Base-by-base conservation (phyloP, 1,284 basidiomycete genomes). In the Ganoderma boninense region DNA sequence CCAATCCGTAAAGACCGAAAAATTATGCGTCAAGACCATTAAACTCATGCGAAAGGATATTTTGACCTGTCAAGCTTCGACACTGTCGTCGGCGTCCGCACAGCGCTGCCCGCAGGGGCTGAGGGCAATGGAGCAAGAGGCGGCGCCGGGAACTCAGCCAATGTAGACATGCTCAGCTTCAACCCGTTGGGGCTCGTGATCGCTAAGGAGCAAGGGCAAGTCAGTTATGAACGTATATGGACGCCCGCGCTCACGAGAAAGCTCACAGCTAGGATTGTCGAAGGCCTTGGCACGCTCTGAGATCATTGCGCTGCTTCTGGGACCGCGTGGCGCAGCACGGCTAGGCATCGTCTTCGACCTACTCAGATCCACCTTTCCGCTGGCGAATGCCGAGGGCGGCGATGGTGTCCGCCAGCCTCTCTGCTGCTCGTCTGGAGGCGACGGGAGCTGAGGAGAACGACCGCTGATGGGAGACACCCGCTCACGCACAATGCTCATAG, bases 271-370 rank as follows among this genome's bases (percentile, higher is more conserved):
- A 64, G 74, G 67, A 42, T 67, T 65, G 49, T 81, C 79, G 59
- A 79, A 84, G 26, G 83, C 82, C 75, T 79, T 84, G 1, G 86
- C 84, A 71, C 86, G 79, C 73, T 88, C 87, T 8, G 87, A 75
- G 32, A 90, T 86, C 64, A 88, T 66, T 18, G 67, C 67, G 71
- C 87, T 89, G 66, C 87, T 84, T 68, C 86, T 75, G 14, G 73
- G 72, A 38, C 75, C 71, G 54, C 68, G 73, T 18, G 68, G 70
- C 23, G 70, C 71, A n/a, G 71, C 73, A 10, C 72, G 64, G 4
- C 63, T 62, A 29, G 71, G 75, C 74, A 75, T 64, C 8, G 75
- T 78, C 60, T 75, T 75, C 43, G 76, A 76, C 42, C 75, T 73
- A 57, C 73, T 71, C 13, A 77, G 73, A 32, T 74, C 64, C 14